phyloP scores from a whole-genome alignment of 148 eudicot genomes.

The Drosera capensis region DNA sequence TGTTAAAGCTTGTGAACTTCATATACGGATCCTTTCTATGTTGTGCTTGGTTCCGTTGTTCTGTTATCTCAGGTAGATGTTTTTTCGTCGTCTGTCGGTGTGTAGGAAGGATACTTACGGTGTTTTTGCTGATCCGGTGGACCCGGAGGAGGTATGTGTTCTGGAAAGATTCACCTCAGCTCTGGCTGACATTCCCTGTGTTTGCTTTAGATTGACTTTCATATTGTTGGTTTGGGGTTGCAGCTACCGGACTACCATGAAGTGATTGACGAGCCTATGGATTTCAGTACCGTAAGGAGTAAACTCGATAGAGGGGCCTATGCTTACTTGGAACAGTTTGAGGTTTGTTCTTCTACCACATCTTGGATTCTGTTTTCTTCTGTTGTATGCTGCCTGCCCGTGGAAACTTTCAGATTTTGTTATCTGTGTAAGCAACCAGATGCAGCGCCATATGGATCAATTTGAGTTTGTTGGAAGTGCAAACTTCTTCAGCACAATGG shows the following conservation, averaged over 20 bases:
- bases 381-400: background rate
- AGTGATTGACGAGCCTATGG: constrained; percentile 65
- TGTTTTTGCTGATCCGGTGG: constrained; percentile 84
- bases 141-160: constrained; percentile 63
- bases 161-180: constrained; percentile 1
- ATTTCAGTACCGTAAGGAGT: constrained; percentile 69
- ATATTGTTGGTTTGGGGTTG: constrained; percentile 7
- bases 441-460: too few species aligned
- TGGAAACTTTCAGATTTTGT: too few species aligned
- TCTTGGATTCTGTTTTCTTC: background rate
- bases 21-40: background rate
- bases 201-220: background rate
- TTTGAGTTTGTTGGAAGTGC: too few species aligned
- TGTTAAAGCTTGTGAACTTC: background rate
- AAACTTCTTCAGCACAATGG: too few species aligned
- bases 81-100: too few species aligned
- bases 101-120: constrained; percentile 81
- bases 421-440: too few species aligned
- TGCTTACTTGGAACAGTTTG: constrained; percentile 49
- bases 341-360: constrained; percentile 40
- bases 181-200: background rate
- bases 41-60: constrained; percentile 7
- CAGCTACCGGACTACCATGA: constrained; percentile 90
- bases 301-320: constrained; percentile 43
- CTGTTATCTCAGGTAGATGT: constrained; percentile 7